A percentile compares a stretch with the other conserved stretches of the same genome.
Conservation (phyloP, 345 rosid genomes). For the Nephelium lappaceum region DNA sequence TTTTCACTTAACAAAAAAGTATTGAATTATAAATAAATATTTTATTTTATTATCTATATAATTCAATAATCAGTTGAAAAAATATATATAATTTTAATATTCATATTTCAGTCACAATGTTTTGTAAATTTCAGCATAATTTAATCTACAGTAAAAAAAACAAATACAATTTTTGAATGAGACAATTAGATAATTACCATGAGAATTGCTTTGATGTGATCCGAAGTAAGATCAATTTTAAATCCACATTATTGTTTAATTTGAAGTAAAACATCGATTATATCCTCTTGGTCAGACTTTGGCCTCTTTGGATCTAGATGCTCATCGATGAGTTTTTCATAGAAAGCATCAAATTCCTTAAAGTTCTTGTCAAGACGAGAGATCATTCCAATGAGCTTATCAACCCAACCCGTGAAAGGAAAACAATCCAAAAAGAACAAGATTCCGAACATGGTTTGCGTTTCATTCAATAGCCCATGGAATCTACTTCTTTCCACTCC, state of each 20-base stretch:
- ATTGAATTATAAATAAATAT: too few relatives aligned
- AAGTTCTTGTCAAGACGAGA: constrained; percentile 23
- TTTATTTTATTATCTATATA: too few relatives aligned
- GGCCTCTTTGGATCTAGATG: constrained; percentile 23
- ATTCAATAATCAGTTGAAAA: too few relatives aligned
- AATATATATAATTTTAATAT: too few relatives aligned
- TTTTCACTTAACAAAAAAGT: too few relatives aligned
- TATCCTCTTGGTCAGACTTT: constrained; percentile 22
- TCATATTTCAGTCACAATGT: too few relatives aligned
- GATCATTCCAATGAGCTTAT: constrained; percentile 19
- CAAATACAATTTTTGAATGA: too few relatives aligned
- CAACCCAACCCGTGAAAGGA: constrained; percentile 22
- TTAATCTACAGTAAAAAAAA: too few relatives aligned
- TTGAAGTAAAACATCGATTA: constrained; percentile 27
- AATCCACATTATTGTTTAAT: constrained; percentile 1
- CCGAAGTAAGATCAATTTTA: constrained; percentile 14
- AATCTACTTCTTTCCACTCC: constrained; percentile 16
- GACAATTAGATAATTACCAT: constrained; percentile 19
- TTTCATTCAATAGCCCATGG: constrained; percentile 13
- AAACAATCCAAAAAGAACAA: constrained; percentile 27
- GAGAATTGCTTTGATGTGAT: constrained; percentile 43
- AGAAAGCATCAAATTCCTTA: constrained; percentile 30
- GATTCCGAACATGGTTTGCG: constrained; percentile 24
- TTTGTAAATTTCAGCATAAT: too few relatives aligned
- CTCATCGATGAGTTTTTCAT: constrained; percentile 29